Conservation (phyloP, 768 basidiomycete species). For the Suillus spraguei region DNA sequence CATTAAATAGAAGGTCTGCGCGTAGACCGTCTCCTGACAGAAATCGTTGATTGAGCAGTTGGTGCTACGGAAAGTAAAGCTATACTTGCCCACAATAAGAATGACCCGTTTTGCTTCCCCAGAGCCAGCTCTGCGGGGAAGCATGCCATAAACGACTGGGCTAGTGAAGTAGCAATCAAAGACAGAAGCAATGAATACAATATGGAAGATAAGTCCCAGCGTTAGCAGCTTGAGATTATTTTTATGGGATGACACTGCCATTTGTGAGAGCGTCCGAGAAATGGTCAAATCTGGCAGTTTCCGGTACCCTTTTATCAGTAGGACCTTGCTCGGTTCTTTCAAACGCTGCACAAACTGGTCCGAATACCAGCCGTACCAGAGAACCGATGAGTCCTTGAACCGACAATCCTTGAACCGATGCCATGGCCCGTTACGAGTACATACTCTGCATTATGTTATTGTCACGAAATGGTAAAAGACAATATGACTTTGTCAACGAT, state of each 20-base stretch:
- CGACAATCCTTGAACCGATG: no score
- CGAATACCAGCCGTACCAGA: no score
- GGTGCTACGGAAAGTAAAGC: neutral
- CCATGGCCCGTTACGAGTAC: no score
- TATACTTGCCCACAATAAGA: constrained; percentile 68
- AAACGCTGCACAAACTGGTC: no score
- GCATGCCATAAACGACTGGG: constrained; percentile 81
- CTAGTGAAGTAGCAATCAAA: constrained; percentile 92
- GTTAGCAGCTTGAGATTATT: constrained; percentile 47
- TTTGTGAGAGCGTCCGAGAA: neutral
- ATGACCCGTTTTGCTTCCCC: constrained; percentile 73
- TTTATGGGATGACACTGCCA: constrained; percentile 20
- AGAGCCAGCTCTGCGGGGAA: constrained; percentile 45
- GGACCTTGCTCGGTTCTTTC: no score
- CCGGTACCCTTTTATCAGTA: no score
- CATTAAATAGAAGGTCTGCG: constrained; percentile 75
- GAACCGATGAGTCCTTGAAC: no score
- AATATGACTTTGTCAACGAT: no score
- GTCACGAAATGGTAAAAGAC: no score
- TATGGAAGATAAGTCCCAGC: constrained; percentile 73
- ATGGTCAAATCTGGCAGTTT: no score
- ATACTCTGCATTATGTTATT: no score
- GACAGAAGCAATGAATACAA: constrained; percentile 67
- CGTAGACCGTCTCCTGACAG: constrained; percentile 76
- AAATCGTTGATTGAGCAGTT: constrained; percentile 2